Evolutionary conservation across 768 basidiomycete species (phyloP).

Genomic region (Trametes meyenii): DNA sequence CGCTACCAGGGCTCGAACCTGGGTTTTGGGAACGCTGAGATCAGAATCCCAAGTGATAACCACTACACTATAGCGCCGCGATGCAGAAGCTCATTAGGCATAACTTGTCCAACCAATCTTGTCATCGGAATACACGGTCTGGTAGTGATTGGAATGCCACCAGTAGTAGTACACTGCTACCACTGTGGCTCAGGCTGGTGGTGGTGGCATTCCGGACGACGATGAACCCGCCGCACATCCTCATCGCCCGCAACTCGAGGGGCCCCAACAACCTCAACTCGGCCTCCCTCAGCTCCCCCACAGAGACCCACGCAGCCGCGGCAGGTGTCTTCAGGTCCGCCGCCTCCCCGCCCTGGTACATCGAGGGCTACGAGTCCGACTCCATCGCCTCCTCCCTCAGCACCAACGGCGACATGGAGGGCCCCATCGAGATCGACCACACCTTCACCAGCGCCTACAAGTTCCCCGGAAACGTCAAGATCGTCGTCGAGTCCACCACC

Average conservation of each 20-base stretch:
- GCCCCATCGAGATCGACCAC: constrained; percentile 74
- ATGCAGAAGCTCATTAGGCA: no score
- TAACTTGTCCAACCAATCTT: not conserved
- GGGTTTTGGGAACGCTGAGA: constrained; percentile 41
- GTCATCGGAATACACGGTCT: not conserved
- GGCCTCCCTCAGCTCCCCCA: constrained; percentile 80
- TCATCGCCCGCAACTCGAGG: constrained; percentile 85
- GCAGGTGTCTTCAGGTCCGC: constrained; percentile 83
- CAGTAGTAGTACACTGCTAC: not conserved
- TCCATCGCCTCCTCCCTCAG: constrained; percentile 71
- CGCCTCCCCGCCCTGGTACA: constrained; percentile 77
- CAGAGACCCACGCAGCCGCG: constrained; percentile 87
- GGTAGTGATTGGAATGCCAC: not conserved
- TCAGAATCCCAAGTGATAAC: constrained; percentile 49
- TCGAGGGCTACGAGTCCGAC: constrained; percentile 72
- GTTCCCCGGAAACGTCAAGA: constrained; percentile 88
- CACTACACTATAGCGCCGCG: constrained; percentile 43
- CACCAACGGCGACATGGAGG: constrained; percentile 65
- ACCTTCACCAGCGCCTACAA: constrained; percentile 69
- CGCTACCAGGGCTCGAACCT: constrained; percentile 52
- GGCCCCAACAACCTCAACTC: constrained; percentile 76
- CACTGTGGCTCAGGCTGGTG: no score
- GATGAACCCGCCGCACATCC: constrained; percentile 84
- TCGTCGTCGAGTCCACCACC: constrained; percentile 84
- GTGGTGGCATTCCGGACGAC: constrained; percentile 52